Conservation (phyloP, 164 flowering plant genomes). For the Vitis rupestris region DNA sequence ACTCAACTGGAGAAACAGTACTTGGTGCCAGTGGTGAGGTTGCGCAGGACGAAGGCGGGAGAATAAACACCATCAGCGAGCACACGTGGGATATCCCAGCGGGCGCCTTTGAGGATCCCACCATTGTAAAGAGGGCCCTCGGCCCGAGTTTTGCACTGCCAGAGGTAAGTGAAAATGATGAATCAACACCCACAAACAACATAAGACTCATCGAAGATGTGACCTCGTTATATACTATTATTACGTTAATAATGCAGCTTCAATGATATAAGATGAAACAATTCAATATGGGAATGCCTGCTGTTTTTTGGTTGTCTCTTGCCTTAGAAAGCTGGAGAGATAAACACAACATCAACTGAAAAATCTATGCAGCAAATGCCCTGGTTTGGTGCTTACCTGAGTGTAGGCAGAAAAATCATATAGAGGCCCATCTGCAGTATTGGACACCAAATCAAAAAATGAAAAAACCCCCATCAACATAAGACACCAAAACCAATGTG, state of each 20-base stretch:
- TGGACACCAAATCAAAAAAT: neutral
- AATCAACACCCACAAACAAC: neutral
- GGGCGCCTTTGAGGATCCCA: slow-evolving; percentile 49
- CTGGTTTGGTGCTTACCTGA: slow-evolving; percentile 40
- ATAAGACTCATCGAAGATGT: neutral
- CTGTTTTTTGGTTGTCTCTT: neutral
- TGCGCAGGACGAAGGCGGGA: slow-evolving; percentile 47
- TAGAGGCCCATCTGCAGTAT: slow-evolving; percentile 61
- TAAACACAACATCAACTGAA: too few relatives aligned
- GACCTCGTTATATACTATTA: neutral
- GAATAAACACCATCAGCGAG: slow-evolving; percentile 15
- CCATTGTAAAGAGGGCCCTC: slow-evolving; percentile 77
- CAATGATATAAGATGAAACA: neutral
- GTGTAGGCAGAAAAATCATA: slow-evolving; percentile 80
- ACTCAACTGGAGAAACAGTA: slow-evolving; percentile 78
- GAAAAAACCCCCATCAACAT: neutral
- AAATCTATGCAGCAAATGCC: too few relatives aligned
- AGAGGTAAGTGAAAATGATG: too few relatives aligned
- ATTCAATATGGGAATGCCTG: neutral
- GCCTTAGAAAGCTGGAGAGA: neutral
- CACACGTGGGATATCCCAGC: too few relatives aligned
- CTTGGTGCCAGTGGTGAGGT: slow-evolving; percentile 51
- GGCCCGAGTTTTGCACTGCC: slow-evolving; percentile 65
- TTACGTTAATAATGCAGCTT: neutral
- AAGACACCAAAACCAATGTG: neutral